These are phyloP conservation scores for Microcera coccophila DNA, from an alignment of 2,329 filamentous ascomycete genomes.

Conservation along the genomic window DNA sequence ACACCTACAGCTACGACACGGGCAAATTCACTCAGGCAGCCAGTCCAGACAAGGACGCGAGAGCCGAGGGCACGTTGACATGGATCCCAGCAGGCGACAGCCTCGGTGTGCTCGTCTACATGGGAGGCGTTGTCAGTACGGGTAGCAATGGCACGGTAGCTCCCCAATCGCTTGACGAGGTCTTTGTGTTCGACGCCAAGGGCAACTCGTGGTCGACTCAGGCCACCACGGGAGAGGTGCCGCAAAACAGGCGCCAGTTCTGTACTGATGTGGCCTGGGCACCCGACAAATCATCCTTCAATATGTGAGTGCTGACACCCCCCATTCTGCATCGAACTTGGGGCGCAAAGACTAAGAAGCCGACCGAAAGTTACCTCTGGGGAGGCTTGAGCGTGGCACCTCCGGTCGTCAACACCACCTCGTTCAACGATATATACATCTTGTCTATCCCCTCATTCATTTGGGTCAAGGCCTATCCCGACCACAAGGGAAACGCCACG, in stretches of 20 bases:
- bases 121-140: conserved; percentile 48
- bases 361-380: conserved; percentile 63
- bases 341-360: conserved; percentile 52
- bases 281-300: too few relatives aligned
- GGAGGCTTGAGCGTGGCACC: conserved; percentile 49
- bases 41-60: conserved; percentile 7
- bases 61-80: conserved; percentile 56
- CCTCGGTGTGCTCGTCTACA: conserved; percentile 53
- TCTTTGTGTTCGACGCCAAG: conserved; percentile 55
- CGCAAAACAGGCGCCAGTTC: conserved; percentile 50
- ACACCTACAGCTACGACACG: conserved; percentile 3
- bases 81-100: conserved; percentile 55
- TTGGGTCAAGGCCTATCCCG: conserved; percentile 53
- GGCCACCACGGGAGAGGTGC: conserved; percentile 48
- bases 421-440: conserved; percentile 57
- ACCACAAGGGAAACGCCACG: conserved; percentile 28
- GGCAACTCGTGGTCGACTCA: too few relatives aligned
- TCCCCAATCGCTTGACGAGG: conserved; percentile 41
- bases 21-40: not conserved
- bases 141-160: conserved; percentile 41
- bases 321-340: too few relatives aligned
- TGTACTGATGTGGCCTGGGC: conserved; percentile 57
- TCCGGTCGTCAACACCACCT: conserved; percentile 29
- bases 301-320: too few relatives aligned
- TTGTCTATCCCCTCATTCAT: conserved; percentile 58